A percentile compares a stretch with the other conserved stretches of the same genome.
These are phyloP conservation scores for Candida sojae DNA, from an alignment of 1,139 yeast species.

Conservation along the genomic window DNA sequence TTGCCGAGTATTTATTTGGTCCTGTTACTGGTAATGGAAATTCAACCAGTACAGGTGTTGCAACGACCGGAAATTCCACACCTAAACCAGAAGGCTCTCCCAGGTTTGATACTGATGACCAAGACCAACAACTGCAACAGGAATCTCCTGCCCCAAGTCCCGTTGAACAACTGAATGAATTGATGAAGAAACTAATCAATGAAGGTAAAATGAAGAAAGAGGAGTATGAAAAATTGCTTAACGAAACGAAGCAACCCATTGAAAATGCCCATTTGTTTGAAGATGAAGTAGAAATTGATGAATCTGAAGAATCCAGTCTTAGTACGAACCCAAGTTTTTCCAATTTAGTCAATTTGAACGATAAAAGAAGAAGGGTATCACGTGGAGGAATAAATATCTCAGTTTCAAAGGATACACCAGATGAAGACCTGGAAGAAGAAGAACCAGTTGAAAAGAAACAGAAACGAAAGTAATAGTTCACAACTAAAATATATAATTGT, in stretches of 20 bases:
- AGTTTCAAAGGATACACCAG: neutral
- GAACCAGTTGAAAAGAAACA: slow-evolving; percentile 3
- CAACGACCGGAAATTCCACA: neutral
- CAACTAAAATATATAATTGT: neutral
- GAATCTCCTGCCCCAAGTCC: neutral
- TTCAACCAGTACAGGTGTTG: neutral
- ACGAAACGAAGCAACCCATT: slow-evolving; percentile 27
- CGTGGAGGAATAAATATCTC: slow-evolving; percentile 29
- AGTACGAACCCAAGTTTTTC: slow-evolving; percentile 12
- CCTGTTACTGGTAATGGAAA: slow-evolving; percentile 18
- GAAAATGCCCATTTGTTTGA: slow-evolving; percentile 29
- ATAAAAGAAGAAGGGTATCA: slow-evolving; percentile 26
- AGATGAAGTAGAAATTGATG: slow-evolving; percentile 22
- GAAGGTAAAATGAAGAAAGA: slow-evolving; percentile 24
- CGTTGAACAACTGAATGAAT: slow-evolving; percentile 17
- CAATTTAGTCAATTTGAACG: slow-evolving; percentile 8
- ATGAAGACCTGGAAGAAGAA: neutral
- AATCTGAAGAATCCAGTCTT: slow-evolving; percentile 10
- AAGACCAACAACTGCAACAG: neutral
- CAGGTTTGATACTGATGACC: neutral
- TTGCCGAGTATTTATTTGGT: slow-evolving; percentile 41
- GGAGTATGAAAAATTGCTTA: slow-evolving; percentile 28
- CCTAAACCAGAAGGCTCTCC: slow-evolving; percentile 3
- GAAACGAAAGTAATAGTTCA: neutral
- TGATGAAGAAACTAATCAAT: slow-evolving; percentile 29